Evolutionary conservation across 768 basidiomycete species (phyloP), one percentile per base, ranked within the genome.

Genomic region (Pisolithus marmoratus): DNA sequence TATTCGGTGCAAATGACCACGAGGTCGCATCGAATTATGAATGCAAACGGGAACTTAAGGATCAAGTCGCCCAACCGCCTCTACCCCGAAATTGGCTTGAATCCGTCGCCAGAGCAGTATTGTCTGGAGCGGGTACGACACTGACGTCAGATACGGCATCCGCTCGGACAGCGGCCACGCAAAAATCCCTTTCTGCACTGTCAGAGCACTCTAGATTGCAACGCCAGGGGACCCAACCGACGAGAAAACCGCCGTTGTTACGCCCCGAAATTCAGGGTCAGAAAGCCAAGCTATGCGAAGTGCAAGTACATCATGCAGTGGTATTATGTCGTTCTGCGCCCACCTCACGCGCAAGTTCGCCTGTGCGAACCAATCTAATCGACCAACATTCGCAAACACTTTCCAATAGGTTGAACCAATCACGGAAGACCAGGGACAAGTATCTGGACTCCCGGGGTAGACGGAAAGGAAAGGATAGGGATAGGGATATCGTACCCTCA

Each of bases 281-380:
- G 26, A 70, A 64, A 37, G 60, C 61, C 8, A 60, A 38, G 46
- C 60, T 57, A 14, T 67, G 57, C 44, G 50, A 61, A 36, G 67
- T 71, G 1, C 59, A 68, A 15, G 75, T 89, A 5, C 74, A 73
- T 17, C 72, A 71, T 26, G 79, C 80, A 31, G 72, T 73, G 27
- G 87, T 88, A 26, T 70, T 82, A 42, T 89, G 87, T 62, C 72
- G 81, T 48, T 87, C 85, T 59, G 84, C 86, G 5, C 86, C 87
- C 4, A 76, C 75, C 5, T 87, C 85, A 43, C 75, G 86, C 2
- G 71, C 80, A 0, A 71, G 73, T 9, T 87, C 85, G 7, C 68
- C 68, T 17, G 68, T 62, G 29, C 60, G 68, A 27, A 50, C 58
- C 26, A 66, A 40, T 5, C 34, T 20, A 63, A 71, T 20, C 52